These are phyloP conservation scores for Amphicarpaea edgeworthii DNA, from an alignment of 306 rosid species.

Conservation along the genomic window DNA sequence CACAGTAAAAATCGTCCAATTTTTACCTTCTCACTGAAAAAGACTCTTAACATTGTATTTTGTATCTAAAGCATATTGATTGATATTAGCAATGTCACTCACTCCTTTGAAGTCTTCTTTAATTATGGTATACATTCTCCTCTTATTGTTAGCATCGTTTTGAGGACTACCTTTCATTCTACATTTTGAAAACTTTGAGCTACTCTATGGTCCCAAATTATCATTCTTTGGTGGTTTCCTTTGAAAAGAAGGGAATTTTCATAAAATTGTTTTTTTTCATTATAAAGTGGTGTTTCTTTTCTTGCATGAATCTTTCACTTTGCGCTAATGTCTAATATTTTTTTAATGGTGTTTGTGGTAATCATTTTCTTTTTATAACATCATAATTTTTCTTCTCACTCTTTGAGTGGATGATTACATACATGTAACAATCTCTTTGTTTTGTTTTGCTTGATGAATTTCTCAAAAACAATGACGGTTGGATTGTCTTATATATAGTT, in stretches of 20 bases:
- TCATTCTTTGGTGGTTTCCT: background rate
- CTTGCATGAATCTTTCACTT: background rate
- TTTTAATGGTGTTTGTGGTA: background rate
- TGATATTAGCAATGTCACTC: too few species aligned
- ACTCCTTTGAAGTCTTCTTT: too few species aligned
- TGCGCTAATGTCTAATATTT: background rate
- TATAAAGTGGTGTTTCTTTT: background rate
- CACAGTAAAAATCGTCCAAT: too few species aligned
- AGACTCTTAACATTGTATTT: too few species aligned
- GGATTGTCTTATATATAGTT: too few species aligned
- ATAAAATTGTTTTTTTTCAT: background rate
- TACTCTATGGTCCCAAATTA: background rate
- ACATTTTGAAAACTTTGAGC: background rate
- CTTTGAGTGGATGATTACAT: too few species aligned
- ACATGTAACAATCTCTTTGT: too few species aligned
- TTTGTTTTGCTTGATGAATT: too few species aligned
- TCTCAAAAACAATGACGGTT: too few species aligned
- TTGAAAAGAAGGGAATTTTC: background rate
- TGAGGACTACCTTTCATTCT: background rate
- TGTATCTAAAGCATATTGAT: too few species aligned
- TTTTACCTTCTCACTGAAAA: too few species aligned
- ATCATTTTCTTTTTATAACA: background rate
- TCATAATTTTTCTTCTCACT: background rate
- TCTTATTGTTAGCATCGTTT: background rate
- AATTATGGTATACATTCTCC: background rate